A percentile compares a stretch with the other conserved stretches of the same genome.
These are phyloP conservation scores for Globisporangium ultimum DNA, from an alignment of 352 stramenopile species.

Conservation along the genomic window DNA sequence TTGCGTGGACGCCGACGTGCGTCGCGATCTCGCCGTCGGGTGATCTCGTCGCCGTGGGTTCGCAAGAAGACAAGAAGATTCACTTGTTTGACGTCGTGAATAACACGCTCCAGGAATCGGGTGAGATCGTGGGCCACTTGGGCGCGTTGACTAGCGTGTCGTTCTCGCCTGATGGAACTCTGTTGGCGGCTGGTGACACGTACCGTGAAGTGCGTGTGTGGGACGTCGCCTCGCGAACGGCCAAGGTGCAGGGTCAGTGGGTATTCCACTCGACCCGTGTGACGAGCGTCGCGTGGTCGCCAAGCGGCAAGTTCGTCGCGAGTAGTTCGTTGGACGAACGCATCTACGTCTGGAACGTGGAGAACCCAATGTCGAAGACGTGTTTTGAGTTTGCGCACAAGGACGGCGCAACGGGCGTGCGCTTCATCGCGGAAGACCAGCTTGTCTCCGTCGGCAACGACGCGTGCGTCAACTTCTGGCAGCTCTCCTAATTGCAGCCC, in stretches of 20 bases:
- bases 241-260: conserved; percentile 92
- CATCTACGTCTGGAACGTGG: conserved; percentile 96
- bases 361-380: conserved; percentile 61
- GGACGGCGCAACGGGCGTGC: conserved; percentile 71
- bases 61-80: conserved; percentile 85
- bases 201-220: conserved; percentile 91
- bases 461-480: conserved; percentile 76
- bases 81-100: conserved; percentile 80
- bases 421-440: conserved; percentile 68
- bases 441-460: conserved; percentile 82
- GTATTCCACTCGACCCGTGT: conserved; percentile 96
- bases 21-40: conserved; percentile 68
- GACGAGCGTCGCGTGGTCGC: conserved; percentile 91
- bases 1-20: conserved; percentile 76
- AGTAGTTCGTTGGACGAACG: conserved; percentile 93
- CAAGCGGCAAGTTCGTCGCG: conserved; percentile 88
- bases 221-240: conserved; percentile 71
- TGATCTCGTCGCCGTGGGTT: conserved; percentile 75
- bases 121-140: conserved; percentile 68
- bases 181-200: conserved; percentile 83
- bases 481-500: conserved; percentile 25
- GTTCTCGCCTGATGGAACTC: conserved; percentile 83
- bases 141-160: conserved; percentile 70
- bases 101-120: conserved; percentile 56
- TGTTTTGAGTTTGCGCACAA: conserved; percentile 81